Percentiles rank a stretch among this genome's conserved stretches.
Conservation (phyloP, 2,329 filamentous ascomycete species). For the Parastagonospora nodorum region DNA sequence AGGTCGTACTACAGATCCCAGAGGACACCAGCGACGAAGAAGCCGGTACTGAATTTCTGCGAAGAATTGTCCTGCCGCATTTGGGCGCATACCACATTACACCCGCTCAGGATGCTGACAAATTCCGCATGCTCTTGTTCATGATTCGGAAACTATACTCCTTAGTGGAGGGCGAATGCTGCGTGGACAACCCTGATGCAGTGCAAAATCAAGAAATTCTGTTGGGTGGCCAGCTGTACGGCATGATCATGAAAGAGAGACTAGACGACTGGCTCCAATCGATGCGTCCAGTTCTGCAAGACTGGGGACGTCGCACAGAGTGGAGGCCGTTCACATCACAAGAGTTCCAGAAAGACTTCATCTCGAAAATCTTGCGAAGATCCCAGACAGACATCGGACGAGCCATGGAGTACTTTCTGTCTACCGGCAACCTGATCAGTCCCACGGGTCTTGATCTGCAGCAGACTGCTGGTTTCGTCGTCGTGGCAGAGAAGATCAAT, state of each 20-base stretch:
- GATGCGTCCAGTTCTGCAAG: constrained; percentile 57
- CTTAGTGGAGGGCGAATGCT: constrained; percentile 88
- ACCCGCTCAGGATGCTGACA: constrained; percentile 82
- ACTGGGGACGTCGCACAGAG: constrained; percentile 60
- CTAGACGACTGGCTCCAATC: constrained; percentile 87
- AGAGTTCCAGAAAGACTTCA: constrained; percentile 78
- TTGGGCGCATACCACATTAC: constrained; percentile 85
- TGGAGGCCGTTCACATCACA: constrained; percentile 71
- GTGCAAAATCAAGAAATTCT: constrained; percentile 96
- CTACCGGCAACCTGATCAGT: constrained; percentile 91
- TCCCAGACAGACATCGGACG: constrained; percentile 89
- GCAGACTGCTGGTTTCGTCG: constrained; percentile 91
- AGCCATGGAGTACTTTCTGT: constrained; percentile 91
- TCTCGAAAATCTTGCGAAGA: constrained; percentile 74
- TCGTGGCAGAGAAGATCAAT: constrained; percentile 98
- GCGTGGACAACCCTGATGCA: constrained; percentile 94
- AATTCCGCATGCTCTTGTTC: constrained; percentile 91
- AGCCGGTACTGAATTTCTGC: constrained; percentile 86
- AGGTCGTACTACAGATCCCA: constrained; percentile 81
- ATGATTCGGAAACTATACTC: constrained; percentile 97
- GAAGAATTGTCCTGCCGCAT: constrained; percentile 89
- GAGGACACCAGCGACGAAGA: constrained; percentile 86
- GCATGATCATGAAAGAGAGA: constrained; percentile 93
- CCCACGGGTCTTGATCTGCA: constrained; percentile 92
- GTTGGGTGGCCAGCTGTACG: constrained; percentile 90